These are phyloP conservation scores for Penicillium aurantiogriseum DNA, from an alignment of 2,329 filamentous ascomycete species.

Conservation along the genomic window DNA sequence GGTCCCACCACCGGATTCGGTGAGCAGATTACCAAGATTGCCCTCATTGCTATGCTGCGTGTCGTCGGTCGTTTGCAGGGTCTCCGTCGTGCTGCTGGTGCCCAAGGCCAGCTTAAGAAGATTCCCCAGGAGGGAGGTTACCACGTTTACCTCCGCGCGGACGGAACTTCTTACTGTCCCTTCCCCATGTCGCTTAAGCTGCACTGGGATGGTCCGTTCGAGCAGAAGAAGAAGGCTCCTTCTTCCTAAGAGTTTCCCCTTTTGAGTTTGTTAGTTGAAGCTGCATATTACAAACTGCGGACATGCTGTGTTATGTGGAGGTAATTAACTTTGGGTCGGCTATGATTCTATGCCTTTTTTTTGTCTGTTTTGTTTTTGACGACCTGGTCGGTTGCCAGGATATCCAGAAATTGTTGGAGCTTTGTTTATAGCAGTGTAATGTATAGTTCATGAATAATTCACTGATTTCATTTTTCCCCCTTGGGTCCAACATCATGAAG, in stretches of 20 bases:
- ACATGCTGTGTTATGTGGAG: background rate
- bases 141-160: constrained; percentile 64
- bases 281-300: background rate
- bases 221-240: constrained; percentile 18
- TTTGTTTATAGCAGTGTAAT: constrained; percentile 16
- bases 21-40: constrained; percentile 58
- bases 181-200: constrained; percentile 52
- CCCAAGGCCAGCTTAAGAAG: constrained; percentile 67
- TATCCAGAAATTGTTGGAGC: constrained; percentile 23
- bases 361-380: constrained; percentile 16
- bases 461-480: background rate
- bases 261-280: background rate
- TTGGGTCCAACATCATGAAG: background rate
- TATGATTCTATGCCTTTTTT: constrained; percentile 11
- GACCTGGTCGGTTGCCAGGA: constrained; percentile 16
- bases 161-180: constrained; percentile 58
- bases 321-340: constrained; percentile 4
- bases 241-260: background rate
- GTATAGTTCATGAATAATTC: constrained; percentile 11
- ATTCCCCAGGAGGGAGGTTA: constrained; percentile 56
- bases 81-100: constrained; percentile 60
- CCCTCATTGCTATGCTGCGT: constrained; percentile 67
- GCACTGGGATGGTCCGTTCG: constrained; percentile 42
- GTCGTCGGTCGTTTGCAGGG: constrained; percentile 61
- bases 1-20: constrained; percentile 65